Evolutionary conservation across 2,329 filamentous ascomycete genomes (phyloP).

Genomic region (Monosporascus sp.): DNA sequence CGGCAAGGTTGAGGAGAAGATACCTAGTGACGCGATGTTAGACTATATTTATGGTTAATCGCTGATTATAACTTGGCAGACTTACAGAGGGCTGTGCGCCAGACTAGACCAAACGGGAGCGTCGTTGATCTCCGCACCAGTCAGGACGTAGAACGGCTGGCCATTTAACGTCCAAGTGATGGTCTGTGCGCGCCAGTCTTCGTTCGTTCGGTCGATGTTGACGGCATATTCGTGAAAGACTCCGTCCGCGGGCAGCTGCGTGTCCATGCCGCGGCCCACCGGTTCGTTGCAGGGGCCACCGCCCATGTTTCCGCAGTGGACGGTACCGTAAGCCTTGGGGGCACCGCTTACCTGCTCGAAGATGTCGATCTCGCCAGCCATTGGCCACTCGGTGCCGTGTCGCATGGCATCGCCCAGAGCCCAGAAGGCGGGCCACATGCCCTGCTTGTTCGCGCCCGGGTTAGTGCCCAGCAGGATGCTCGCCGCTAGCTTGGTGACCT

Average conservation of each 20-base stretch:
- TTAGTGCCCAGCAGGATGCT: conserved; percentile 42
- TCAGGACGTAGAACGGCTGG: conserved; percentile 35
- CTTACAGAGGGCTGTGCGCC: conserved; percentile 42
- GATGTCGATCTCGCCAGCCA: conserved; percentile 52
- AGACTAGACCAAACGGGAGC: conserved; percentile 43
- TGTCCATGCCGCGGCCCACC: conserved; percentile 32
- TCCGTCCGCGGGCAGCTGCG: conserved; percentile 30
- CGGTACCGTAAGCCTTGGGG: conserved; percentile 40
- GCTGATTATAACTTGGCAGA: neutral
- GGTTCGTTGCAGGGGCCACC: conserved; percentile 50
- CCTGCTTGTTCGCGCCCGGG: conserved; percentile 36
- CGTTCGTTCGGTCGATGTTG: conserved; percentile 42
- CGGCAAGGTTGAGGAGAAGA: conserved; percentile 50
- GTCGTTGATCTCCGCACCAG: conserved; percentile 39
- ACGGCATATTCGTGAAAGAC: conserved; percentile 46
- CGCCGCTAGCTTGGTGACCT: conserved; percentile 41
- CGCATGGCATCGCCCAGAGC: conserved; percentile 46
- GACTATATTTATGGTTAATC: neutral
- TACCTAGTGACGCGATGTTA: conserved; percentile 14
- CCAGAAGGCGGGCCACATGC: conserved; percentile 57
- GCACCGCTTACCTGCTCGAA: conserved; percentile 51
- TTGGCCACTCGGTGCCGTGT: conserved; percentile 44
- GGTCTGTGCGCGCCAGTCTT: conserved; percentile 41
- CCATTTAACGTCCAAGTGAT: conserved; percentile 48
- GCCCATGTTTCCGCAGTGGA: conserved; percentile 42